A percentile compares a stretch with the other conserved stretches of the same genome.
Conservation (phyloP, 345 rosid species). For the Eucalyptus sideroxylon region DNA sequence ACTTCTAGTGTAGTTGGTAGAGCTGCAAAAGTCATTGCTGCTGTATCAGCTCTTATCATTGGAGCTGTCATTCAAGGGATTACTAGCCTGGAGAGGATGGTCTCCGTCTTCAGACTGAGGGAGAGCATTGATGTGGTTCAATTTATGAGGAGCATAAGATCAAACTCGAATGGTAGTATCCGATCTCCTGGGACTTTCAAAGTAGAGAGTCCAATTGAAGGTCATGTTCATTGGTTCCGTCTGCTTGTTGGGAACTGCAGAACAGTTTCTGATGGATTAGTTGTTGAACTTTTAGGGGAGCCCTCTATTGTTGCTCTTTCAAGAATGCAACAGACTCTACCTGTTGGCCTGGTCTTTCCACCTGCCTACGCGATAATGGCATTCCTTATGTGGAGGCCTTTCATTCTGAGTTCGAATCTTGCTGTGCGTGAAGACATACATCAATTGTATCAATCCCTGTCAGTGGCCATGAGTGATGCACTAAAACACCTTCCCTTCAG, state of each 20-base stretch:
- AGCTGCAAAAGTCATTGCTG: conserved; percentile 59
- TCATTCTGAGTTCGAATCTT: conserved; percentile 36
- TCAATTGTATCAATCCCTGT: conserved; percentile 65
- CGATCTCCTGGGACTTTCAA: conserved; percentile 51
- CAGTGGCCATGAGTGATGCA: conserved; percentile 66
- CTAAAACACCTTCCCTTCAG: conserved; percentile 82
- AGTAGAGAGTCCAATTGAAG: conserved; percentile 59
- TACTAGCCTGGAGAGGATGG: conserved; percentile 90
- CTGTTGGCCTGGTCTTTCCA: conserved; percentile 79
- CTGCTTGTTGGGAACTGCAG: conserved; percentile 82
- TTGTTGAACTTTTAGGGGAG: conserved; percentile 89
- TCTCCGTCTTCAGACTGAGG: conserved; percentile 67
- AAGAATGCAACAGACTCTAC: conserved; percentile 91
- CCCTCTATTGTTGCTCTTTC: conserved; percentile 77
- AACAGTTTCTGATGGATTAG: conserved; percentile 76
- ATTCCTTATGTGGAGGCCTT: conserved; percentile 69
- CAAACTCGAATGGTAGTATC: conserved; percentile 77
- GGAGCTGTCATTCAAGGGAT: conserved; percentile 87
- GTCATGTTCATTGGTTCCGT: conserved; percentile 87
- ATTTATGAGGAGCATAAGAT: conserved; percentile 54
- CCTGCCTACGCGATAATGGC: conserved; percentile 87
- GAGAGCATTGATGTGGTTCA: conserved; percentile 85
- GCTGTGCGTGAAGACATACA: conserved; percentile 69
- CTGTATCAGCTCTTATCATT: conserved; percentile 76
- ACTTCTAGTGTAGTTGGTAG: conserved; percentile 22